Conservation (phyloP, 305 asterid genomes). For the Ilex paraguariensis region DNA sequence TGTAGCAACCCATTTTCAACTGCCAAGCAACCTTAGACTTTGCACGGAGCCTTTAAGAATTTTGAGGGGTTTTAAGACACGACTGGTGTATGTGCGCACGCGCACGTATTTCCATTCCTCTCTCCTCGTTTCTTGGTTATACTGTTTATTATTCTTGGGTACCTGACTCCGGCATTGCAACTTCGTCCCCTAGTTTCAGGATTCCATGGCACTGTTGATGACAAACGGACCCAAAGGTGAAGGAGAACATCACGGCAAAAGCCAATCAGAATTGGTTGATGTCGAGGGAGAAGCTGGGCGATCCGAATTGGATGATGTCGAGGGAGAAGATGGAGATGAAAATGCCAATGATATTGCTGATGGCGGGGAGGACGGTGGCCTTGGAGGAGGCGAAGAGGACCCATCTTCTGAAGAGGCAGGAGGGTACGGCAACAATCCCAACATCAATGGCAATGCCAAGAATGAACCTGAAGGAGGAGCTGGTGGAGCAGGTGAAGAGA, state of each 20-base stretch:
- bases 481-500: slow-evolving; percentile 29
- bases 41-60: too few relatives aligned
- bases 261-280: slow-evolving; percentile 32
- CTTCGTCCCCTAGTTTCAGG: slow-evolving; percentile 16
- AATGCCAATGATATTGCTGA: slow-evolving; percentile 5
- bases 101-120: too few relatives aligned
- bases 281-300: slow-evolving; percentile 51
- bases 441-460: slow-evolving; percentile 31
- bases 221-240: slow-evolving; percentile 17
- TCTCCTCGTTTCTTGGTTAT: too few relatives aligned
- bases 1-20: too few relatives aligned
- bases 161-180: not conserved
- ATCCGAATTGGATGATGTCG: slow-evolving; percentile 40
- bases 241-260: slow-evolving; percentile 8
- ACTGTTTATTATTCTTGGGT: too few relatives aligned
- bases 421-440: slow-evolving; percentile 25
- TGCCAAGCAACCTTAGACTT: too few relatives aligned
- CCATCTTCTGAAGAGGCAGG: slow-evolving; percentile 35
- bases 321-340: slow-evolving; percentile 44
- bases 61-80: too few relatives aligned
- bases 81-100: too few relatives aligned
- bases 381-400: slow-evolving; percentile 33
- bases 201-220: slow-evolving; percentile 15
- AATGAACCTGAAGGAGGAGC: slow-evolving; percentile 23
- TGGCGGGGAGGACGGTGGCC: slow-evolving; percentile 13